A percentile compares a stretch with the other conserved stretches of the same genome.
Conservation (phyloP, 2,329 filamentous ascomycete species). For the Stemphylium vesicarium region DNA sequence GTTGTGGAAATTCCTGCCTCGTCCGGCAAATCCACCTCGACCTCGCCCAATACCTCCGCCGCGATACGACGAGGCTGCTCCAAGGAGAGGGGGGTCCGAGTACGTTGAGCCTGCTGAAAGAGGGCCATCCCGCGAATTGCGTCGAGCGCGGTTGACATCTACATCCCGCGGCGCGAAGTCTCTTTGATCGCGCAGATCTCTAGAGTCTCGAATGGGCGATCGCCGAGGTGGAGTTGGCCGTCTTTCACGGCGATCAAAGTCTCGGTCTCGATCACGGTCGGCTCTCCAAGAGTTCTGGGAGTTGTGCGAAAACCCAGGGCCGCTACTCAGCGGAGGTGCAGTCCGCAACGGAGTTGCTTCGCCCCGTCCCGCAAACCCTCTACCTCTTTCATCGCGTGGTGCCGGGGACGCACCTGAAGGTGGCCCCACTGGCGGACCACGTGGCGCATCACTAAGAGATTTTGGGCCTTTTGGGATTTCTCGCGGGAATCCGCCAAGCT, state of each 20-base stretch:
- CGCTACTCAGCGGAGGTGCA: slow-evolving; percentile 57
- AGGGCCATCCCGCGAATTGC: slow-evolving; percentile 75
- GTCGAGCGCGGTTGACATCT: slow-evolving; percentile 70
- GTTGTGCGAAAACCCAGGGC: slow-evolving; percentile 29
- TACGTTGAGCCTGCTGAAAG: slow-evolving; percentile 73
- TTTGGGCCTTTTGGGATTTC: slow-evolving; percentile 85
- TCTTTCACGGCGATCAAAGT: slow-evolving; percentile 62
- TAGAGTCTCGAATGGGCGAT: slow-evolving; percentile 64
- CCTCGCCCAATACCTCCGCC: slow-evolving; percentile 61
- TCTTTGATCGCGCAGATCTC: slow-evolving; percentile 68
- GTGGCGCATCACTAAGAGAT: slow-evolving; percentile 70
- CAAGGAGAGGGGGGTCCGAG: slow-evolving; percentile 68
- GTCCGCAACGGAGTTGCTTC: slow-evolving; percentile 68
- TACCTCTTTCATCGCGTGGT: slow-evolving; percentile 64
- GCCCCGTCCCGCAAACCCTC: slow-evolving; percentile 64
- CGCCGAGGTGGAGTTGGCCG: slow-evolving; percentile 68
- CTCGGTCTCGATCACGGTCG: slow-evolving; percentile 56
- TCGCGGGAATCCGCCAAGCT: slow-evolving; percentile 38
- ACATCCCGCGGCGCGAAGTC: slow-evolving; percentile 66
- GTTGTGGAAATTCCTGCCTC: slow-evolving; percentile 55
- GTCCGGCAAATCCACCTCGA: slow-evolving; percentile 56
- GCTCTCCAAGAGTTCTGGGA: slow-evolving; percentile 63
- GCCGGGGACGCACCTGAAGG: slow-evolving; percentile 43
- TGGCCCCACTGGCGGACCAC: slow-evolving; percentile 44
- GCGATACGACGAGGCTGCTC: slow-evolving; percentile 57